Evolutionary conservation across 2,329 filamentous ascomycete species (phyloP).

Genomic region (Hymenoscyphus linearis): DNA sequence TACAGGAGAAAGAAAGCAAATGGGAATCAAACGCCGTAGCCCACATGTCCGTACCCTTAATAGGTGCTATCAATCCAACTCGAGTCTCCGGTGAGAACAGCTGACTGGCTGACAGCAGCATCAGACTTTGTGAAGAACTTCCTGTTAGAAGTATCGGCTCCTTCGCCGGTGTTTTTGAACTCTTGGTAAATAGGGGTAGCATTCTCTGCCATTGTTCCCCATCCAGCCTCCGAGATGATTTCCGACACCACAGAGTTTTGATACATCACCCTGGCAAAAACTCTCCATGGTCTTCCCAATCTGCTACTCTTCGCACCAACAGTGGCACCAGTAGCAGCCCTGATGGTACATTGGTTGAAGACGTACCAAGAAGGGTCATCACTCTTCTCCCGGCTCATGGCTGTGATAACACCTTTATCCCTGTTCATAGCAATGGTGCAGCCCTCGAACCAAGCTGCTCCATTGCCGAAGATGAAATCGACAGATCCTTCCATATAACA

Average conservation of each 20-base stretch:
- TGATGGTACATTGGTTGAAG: constrained; percentile 42
- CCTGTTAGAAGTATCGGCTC: background rate
- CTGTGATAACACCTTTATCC: constrained; percentile 39
- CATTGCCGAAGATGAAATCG: constrained; percentile 53
- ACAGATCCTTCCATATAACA: constrained; percentile 50
- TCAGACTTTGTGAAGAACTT: background rate
- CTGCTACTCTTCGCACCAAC: constrained; percentile 33
- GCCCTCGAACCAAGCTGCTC: constrained; percentile 45
- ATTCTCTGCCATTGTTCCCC: constrained; percentile 4
- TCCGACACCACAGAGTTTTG: constrained; percentile 5
- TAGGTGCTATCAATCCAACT: background rate
- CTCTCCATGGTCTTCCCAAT: constrained; percentile 46
- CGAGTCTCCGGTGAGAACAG: background rate
- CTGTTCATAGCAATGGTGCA: constrained; percentile 30
- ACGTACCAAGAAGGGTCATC: constrained; percentile 38
- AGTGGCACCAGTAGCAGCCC: constrained; percentile 2
- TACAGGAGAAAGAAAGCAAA: background rate
- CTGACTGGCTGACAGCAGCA: background rate
- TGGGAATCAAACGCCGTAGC: background rate
- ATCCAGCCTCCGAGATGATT: background rate
- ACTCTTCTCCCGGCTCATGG: constrained; percentile 36
- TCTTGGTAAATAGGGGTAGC: constrained; percentile 1
- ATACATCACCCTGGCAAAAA: constrained; percentile 43
- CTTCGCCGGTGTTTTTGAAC: background rate
- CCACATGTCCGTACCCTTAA: background rate